These are phyloP conservation scores for Apophysomyces trapeziformis DNA, from an alignment of 371 early-diverging fungal species.

Conservation along the genomic window DNA sequence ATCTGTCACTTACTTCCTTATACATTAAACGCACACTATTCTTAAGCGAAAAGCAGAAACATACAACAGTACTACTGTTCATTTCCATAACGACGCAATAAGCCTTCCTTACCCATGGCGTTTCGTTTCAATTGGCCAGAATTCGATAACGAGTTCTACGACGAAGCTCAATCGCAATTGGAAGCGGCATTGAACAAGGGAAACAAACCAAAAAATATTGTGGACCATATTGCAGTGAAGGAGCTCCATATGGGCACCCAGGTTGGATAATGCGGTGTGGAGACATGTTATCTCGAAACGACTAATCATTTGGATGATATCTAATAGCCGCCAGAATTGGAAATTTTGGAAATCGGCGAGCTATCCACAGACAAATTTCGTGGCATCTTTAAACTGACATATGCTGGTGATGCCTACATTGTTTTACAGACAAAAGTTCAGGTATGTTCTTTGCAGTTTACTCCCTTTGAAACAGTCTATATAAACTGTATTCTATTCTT, in stretches of 20 bases:
- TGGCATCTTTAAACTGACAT: slow-evolving; percentile 93
- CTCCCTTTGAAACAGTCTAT: not conserved
- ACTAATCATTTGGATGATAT: not conserved
- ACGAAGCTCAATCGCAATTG: slow-evolving; percentile 83
- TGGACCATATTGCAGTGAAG: slow-evolving; percentile 86
- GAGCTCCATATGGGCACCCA: slow-evolving; percentile 94
- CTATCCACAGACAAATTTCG: slow-evolving; percentile 90
- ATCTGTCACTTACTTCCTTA: not conserved
- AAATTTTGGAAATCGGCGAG: slow-evolving; percentile 97
- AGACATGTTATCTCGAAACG: not conserved
- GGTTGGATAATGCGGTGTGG: slow-evolving; percentile 50
- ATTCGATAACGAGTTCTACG: slow-evolving; percentile 84
- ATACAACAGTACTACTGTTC: no score
- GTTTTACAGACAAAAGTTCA: slow-evolving; percentile 95
- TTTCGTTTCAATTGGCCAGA: slow-evolving; percentile 96
- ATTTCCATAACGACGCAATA: no score
- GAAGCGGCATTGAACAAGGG: slow-evolving; percentile 92
- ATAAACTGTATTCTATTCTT: not conserved
- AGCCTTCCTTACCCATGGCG: slow-evolving; percentile 66
- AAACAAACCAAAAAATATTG: slow-evolving; percentile 88
- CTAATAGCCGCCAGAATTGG: slow-evolving; percentile 92
- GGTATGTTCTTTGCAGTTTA: slow-evolving; percentile 45
- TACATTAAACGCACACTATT: slow-evolving; percentile 7
- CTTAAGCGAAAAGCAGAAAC: slow-evolving; percentile 16
- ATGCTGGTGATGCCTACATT: slow-evolving; percentile 92